Conservation (phyloP, 352 stramenopile genomes). For the Globisporangium heterothallicum region DNA sequence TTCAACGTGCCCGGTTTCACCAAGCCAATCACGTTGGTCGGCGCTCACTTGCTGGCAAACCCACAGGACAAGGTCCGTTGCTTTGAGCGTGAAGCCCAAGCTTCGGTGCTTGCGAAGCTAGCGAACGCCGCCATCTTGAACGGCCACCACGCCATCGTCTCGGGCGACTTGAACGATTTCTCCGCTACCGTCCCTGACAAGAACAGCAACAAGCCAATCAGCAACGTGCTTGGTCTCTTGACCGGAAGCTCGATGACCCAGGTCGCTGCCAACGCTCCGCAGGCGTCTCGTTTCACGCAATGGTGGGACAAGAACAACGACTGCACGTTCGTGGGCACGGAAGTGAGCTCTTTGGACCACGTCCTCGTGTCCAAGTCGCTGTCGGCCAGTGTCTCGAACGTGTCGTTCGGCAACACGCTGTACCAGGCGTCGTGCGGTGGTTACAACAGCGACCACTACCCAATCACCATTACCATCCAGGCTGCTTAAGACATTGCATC, state of each 20-base stretch:
- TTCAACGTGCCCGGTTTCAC: constrained; percentile 61
- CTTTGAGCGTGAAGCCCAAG: constrained; percentile 59
- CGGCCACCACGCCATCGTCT: constrained; percentile 56
- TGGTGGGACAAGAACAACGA: constrained; percentile 63
- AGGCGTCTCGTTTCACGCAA: constrained; percentile 46
- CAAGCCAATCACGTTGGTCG: constrained; percentile 62
- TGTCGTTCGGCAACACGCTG: constrained; percentile 46
- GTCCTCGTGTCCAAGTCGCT: constrained; percentile 56
- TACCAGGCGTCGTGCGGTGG: constrained; percentile 44
- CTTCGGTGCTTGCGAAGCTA: constrained; percentile 39
- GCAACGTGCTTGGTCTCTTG: constrained; percentile 43
- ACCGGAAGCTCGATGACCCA: constrained; percentile 39
- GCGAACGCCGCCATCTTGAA: constrained; percentile 32
- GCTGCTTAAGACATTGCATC: constrained; percentile 18
- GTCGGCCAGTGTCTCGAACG: constrained; percentile 27
- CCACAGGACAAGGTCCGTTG: constrained; percentile 49
- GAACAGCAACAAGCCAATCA: constrained; percentile 60
- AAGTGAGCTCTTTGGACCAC: constrained; percentile 53
- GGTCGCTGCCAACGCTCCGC: constrained; percentile 27
- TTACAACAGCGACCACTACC: constrained; percentile 61
- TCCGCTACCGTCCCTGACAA: constrained; percentile 41
- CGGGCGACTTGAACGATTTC: constrained; percentile 69
- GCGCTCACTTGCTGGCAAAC: constrained; percentile 57
- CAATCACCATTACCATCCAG: constrained; percentile 30
- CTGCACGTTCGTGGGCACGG: constrained; percentile 43